Conservation (phyloP, 2,329 filamentous ascomycete species). For the Akanthomyces dipterigenus region DNA sequence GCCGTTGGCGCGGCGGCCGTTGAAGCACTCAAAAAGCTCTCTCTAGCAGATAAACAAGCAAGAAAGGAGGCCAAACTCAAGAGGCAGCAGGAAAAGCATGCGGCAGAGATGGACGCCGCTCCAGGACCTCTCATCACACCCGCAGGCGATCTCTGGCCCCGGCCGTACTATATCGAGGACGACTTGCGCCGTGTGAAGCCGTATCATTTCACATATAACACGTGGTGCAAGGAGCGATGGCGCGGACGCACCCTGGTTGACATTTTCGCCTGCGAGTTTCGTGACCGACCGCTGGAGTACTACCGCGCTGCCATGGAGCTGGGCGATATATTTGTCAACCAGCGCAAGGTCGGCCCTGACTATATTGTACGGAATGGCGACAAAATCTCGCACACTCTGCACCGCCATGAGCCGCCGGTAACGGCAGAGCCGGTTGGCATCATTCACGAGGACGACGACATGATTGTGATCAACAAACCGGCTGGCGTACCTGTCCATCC, state of each 20-base stretch:
- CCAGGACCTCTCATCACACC: constrained; percentile 25
- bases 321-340: constrained; percentile 76
- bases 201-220: constrained; percentile 93
- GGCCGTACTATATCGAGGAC: constrained; percentile 76
- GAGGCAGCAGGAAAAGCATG: constrained; percentile 12
- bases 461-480: constrained; percentile 96
- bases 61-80: constrained; percentile 7
- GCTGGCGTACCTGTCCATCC: constrained; percentile 92
- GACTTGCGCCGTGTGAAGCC: constrained; percentile 77
- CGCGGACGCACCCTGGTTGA: constrained; percentile 73
- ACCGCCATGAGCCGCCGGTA: constrained; percentile 92
- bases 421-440: constrained; percentile 72
- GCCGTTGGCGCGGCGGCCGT: neutral
- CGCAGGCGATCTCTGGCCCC: constrained; percentile 38
- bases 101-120: neutral
- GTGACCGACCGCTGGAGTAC: constrained; percentile 79
- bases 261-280: constrained; percentile 86
- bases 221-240: constrained; percentile 91
- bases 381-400: constrained; percentile 84
- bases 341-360: constrained; percentile 58
- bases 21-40: constrained; percentile 6
- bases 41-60: neutral
- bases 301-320: constrained; percentile 78
- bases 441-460: constrained; percentile 84
- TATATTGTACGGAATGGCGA: constrained; percentile 82